A percentile compares a stretch with the other conserved stretches of the same genome.
Conservation (phyloP, 352 stramenopile genomes). For the Globisporangium takayamanum region DNA sequence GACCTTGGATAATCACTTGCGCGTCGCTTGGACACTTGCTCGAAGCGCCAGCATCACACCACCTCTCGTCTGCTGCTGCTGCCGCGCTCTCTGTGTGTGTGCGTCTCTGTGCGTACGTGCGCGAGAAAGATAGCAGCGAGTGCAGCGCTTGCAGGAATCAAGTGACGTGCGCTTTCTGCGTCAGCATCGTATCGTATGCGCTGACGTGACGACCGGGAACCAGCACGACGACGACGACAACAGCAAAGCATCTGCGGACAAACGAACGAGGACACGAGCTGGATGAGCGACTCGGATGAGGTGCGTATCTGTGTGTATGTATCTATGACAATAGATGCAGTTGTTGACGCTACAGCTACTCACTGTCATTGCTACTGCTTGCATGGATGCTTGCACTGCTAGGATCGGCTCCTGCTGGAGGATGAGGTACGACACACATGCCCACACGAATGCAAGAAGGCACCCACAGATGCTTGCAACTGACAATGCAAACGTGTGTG, state of each 20-base stretch:
- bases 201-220: too few species aligned
- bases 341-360: background rate
- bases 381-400: background rate
- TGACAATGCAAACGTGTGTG: background rate
- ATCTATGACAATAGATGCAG: background rate
- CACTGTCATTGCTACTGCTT: background rate
- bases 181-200: too few species aligned
- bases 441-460: background rate
- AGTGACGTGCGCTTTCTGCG: too few species aligned
- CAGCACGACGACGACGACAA: background rate
- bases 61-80: background rate
- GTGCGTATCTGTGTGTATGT: constrained; percentile 1
- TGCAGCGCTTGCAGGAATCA: too few species aligned
- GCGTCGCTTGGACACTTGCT: too few species aligned
- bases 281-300: constrained; percentile 60
- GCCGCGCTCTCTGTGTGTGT: too few species aligned
- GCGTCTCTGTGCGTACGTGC: too few species aligned
- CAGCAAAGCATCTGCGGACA: background rate
- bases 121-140: too few species aligned
- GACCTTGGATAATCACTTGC: too few species aligned
- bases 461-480: too few species aligned
- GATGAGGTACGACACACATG: constrained; percentile 27
- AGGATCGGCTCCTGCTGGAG: constrained; percentile 39
- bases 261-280: background rate
- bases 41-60: too few species aligned